These are phyloP conservation scores for Aspergillus conjunctus DNA, from an alignment of 495 filamentous ascomycete genomes.

Conservation along the genomic window DNA sequence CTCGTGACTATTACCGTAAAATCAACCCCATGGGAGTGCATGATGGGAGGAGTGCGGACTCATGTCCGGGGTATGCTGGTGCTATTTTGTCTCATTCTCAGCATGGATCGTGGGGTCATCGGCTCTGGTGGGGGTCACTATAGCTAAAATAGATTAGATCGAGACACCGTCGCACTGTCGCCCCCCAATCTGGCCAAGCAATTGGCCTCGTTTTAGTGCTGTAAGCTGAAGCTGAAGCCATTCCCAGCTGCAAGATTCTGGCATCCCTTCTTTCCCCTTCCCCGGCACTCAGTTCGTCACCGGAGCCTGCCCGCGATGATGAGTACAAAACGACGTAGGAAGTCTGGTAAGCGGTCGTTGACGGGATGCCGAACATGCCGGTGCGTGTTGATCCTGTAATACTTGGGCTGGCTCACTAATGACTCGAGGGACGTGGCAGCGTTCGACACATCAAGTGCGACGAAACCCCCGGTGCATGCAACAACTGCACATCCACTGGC, in stretches of 20 bases:
- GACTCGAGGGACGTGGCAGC: background rate
- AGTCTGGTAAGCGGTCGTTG: background rate
- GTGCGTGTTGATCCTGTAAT: conserved; percentile 15
- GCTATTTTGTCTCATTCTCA: too few species aligned
- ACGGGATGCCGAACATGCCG: conserved; percentile 21
- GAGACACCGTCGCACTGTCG: too few species aligned
- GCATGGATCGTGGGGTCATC: too few species aligned
- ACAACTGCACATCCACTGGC: conserved; percentile 12
- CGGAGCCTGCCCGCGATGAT: background rate
- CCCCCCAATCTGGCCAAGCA: too few species aligned
- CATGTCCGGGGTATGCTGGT: too few species aligned
- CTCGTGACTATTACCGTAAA: too few species aligned
- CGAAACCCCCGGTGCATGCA: conserved; percentile 12
- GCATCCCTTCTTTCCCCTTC: background rate
- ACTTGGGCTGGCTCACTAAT: conserved; percentile 12
- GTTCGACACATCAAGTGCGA: conserved; percentile 19
- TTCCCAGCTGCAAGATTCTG: background rate
- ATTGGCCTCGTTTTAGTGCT: too few species aligned
- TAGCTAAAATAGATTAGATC: too few species aligned
- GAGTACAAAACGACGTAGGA: background rate
- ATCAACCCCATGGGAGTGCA: too few species aligned
- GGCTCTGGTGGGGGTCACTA: too few species aligned
- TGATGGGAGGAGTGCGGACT: too few species aligned
- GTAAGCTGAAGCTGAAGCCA: background rate
- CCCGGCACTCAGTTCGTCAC: background rate